phyloP scores from a whole-genome alignment of 257 asterid genomes.

The Euphrasia confusa region DNA sequence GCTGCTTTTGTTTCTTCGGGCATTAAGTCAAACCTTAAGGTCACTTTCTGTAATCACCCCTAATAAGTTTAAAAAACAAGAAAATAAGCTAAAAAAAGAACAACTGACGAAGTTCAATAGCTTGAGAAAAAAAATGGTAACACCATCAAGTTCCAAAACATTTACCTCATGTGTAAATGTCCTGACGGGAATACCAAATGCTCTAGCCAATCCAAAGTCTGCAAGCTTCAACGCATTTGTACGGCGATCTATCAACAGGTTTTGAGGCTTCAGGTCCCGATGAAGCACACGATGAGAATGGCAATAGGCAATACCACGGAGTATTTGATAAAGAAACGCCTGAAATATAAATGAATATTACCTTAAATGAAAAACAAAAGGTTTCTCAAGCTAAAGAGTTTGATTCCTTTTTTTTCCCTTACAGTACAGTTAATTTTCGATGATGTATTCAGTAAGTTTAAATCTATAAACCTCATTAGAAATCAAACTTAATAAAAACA shows the following conservation, averaged over 20 bases:
- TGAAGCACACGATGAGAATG: conserved; percentile 94
- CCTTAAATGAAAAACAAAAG: conserved; percentile 20
- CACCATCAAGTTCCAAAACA: conserved; percentile 6
- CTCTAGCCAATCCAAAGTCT: conserved; percentile 96
- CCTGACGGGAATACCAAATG: conserved; percentile 96
- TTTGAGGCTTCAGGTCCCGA: conserved; percentile 95
- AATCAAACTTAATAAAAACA: conserved; percentile 12
- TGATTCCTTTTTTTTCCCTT: conserved; percentile 6
- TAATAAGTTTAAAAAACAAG: no score
- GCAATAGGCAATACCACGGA: conserved; percentile 88
- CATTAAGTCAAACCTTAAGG: no score
- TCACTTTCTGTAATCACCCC: no score
- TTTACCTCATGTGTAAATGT: conserved; percentile 88
- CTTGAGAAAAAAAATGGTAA: conserved; percentile 1
- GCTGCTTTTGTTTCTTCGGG: no score
- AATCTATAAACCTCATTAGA: conserved; percentile 18
- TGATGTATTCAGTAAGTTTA: conserved; percentile 3
- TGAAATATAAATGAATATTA: conserved; percentile 29
- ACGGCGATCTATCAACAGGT: conserved; percentile 82
- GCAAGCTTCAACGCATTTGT: conserved; percentile 89
- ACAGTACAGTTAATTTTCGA: conserved; percentile 4
- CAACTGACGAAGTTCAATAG: neutral
- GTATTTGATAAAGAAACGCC: conserved; percentile 82
- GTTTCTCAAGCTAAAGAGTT: conserved; percentile 17
- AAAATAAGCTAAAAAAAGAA: no score